Evolutionary conservation across 2,329 filamentous ascomycete species (phyloP), one percentile per base, ranked within the genome.

Genomic region (Chaetomium strumarium): DNA sequence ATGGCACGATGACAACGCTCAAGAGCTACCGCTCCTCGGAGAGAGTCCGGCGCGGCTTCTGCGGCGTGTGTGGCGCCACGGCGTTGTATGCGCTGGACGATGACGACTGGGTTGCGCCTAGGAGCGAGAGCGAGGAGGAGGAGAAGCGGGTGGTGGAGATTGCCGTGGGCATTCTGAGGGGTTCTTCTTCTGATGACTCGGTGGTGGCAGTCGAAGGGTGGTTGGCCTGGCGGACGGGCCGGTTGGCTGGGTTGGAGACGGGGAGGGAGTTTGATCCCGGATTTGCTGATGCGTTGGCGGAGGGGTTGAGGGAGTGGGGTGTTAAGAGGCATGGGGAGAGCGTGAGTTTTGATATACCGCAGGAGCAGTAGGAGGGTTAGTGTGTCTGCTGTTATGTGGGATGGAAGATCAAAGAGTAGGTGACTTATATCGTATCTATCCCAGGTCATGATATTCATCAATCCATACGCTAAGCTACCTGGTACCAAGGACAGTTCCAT

Each of bases 51-150:
- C 67, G 73, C 13, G 69, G 67, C 0, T 78, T 78, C 56, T 78
- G 75, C 53, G 68, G 71, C 2, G 62, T 57, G 2, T 78, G 75
- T 45, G 73, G 75, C 2, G 74, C 75, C 2, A 75, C 70, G 0
- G 63, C 72, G 12, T 71, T 76, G 46, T 72, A 62, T 44, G 60
- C 63, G 4, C 55, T 56, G 20, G 63, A 64, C 3, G 53, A 59
- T 0, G 60, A 68, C 36, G 63, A 58, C 5, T 63, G 48, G 36
- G 36, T 17, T 24, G 19, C 11, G 31, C 30, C 64, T 9, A 57
- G 57, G 2, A n/a, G n/a, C n/a, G n/a, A n/a, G n/a, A n/a, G n/a
- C n/a, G n/a, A n/a, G n/a, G n/a, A n/a, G n/a, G 66, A 64, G n/a
- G 58, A 65, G 20, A 60, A 64, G 51, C 63, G 66, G 38, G 57